phyloP scores from a whole-genome alignment of 148 eudicot species.

The Camellia granthamiana region DNA sequence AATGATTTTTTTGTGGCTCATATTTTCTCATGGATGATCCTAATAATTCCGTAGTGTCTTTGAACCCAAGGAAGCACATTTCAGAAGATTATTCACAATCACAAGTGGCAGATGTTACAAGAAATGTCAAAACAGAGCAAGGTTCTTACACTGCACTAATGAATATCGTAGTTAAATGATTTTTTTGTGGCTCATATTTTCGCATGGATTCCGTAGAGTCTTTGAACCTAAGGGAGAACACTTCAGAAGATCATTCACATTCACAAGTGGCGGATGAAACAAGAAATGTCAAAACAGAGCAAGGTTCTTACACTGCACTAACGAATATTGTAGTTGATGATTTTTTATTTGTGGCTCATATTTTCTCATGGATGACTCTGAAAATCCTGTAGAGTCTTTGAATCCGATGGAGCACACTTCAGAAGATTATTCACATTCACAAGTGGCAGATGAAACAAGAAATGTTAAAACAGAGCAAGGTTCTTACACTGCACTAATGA shows the following conservation, averaged over 20 bases:
- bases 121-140: conserved; percentile 18
- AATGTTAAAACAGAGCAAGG: conserved; percentile 16
- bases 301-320: not conserved
- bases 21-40: conserved; percentile 24
- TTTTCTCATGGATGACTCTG: conserved; percentile 22
- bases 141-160: not conserved
- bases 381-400: conserved; percentile 20
- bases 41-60: conserved; percentile 20
- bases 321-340: not conserved
- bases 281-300: no score
- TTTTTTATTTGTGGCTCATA: conserved; percentile 17
- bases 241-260: no score
- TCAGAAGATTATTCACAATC: conserved; percentile 19
- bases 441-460: conserved; percentile 26
- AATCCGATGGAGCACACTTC: conserved; percentile 21
- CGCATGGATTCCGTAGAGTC: no score
- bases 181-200: no score
- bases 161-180: no score
- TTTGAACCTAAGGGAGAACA: no score
- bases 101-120: conserved; percentile 26
- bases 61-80: conserved; percentile 22
- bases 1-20: conserved; percentile 16
- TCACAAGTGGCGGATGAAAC: no score
- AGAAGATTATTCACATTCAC: conserved; percentile 20
- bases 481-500: not conserved